Evolutionary conservation across 306 rosid species (phyloP).

Genomic region (Glycine soja): DNA sequence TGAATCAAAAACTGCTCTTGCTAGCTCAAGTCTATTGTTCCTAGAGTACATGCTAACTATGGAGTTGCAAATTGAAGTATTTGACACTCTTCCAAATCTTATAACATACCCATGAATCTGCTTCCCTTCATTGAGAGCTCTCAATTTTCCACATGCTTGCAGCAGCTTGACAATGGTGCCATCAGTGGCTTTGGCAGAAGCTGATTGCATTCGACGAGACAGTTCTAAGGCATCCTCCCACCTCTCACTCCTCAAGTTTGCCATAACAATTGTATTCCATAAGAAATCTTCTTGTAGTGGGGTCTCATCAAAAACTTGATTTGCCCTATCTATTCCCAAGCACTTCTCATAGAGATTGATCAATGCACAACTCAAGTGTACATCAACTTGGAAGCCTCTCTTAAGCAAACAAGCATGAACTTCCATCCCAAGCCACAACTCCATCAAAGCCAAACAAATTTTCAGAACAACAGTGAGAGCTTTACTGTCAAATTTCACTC

Average conservation of each 20-base stretch:
- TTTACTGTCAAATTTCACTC: conserved; percentile 56
- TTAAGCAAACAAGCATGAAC: conserved; percentile 68
- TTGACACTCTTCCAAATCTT: conserved; percentile 51
- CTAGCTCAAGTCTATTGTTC: conserved; percentile 55
- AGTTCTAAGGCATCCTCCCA: conserved; percentile 59
- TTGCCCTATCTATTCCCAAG: conserved; percentile 61
- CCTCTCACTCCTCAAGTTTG: conserved; percentile 64
- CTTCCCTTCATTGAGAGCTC: conserved; percentile 73
- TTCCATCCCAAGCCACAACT: conserved; percentile 60
- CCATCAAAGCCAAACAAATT: conserved; percentile 57
- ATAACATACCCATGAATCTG: conserved; percentile 80
- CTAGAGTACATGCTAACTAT: conserved; percentile 75
- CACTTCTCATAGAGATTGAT: conserved; percentile 64
- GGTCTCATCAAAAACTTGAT: conserved; percentile 63
- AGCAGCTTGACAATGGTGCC: conserved; percentile 61
- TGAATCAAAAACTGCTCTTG: conserved; percentile 63
- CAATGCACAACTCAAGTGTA: conserved; percentile 64
- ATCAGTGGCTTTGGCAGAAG: conserved; percentile 52
- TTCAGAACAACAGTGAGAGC: conserved; percentile 63
- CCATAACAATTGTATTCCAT: conserved; percentile 71
- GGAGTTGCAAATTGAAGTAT: conserved; percentile 67
- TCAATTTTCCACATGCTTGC: conserved; percentile 74
- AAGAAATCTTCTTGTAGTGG: conserved; percentile 55
- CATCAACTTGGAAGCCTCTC: conserved; percentile 64
- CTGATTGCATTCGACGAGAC: conserved; percentile 59